Evolutionary conservation across 768 basidiomycete species (phyloP).

Genomic region (Trametes punicea): DNA sequence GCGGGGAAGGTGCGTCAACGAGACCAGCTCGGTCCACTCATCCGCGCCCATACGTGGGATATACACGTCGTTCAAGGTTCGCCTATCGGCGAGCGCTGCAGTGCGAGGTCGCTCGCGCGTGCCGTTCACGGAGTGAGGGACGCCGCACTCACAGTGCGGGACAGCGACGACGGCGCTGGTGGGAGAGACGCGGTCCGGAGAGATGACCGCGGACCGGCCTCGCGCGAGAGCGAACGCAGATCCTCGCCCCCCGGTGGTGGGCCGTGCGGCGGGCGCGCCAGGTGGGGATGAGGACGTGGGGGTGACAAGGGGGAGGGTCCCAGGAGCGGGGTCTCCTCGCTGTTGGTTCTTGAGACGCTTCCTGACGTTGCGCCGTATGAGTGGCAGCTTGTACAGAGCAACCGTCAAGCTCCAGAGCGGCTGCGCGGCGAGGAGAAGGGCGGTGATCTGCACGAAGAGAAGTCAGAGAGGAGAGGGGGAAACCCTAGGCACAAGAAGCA

Average conservation of each 20-base stretch:
- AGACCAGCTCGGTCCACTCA: constrained; percentile 15
- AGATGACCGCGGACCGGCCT: background rate
- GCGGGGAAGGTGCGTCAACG: constrained; percentile 11
- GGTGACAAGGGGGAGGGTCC: background rate
- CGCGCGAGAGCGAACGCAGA: background rate
- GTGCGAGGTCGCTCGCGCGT: background rate
- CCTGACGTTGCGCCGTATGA: background rate
- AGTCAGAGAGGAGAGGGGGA: no score
- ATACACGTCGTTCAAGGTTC: background rate
- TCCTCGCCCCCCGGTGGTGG: background rate
- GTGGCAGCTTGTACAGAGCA: constrained; percentile 23
- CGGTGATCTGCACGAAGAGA: constrained; percentile 23
- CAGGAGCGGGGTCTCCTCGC: background rate
- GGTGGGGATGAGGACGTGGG: background rate
- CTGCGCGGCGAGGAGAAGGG: constrained; percentile 23
- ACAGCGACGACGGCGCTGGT: background rate
- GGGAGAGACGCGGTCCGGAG: background rate
- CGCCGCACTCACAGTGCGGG: background rate
- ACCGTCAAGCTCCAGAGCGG: constrained; percentile 25
- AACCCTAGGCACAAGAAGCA: no score
- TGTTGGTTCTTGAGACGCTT: background rate
- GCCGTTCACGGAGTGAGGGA: background rate
- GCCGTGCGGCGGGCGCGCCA: background rate
- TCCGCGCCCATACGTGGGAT: background rate
- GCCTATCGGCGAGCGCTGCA: background rate